Evolutionary conservation across 176 grass and related monocot genomes (phyloP).

Genomic region (Puccinellia tenuiflora): DNA sequence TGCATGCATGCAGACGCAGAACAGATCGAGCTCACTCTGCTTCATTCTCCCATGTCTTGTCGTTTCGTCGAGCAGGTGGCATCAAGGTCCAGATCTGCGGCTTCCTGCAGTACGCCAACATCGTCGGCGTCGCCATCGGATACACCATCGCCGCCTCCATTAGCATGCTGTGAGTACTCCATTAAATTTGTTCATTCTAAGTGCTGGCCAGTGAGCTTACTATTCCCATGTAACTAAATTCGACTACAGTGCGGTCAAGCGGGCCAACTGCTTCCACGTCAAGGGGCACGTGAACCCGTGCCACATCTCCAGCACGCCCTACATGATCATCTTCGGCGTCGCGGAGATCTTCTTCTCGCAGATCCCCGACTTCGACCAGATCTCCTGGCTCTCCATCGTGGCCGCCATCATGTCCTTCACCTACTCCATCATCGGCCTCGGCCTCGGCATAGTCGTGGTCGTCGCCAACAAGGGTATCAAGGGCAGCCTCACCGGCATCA

Average conservation of each 20-base stretch:
- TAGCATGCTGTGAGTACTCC: conserved; percentile 81
- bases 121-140: conserved; percentile 94
- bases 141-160: conserved; percentile 98
- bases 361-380: conserved; percentile 94
- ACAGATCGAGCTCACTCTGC: conserved; percentile 10
- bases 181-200: neutral
- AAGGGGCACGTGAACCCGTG: conserved; percentile 66
- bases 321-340: conserved; percentile 95
- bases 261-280: conserved; percentile 79
- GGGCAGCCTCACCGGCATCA: conserved; percentile 91
- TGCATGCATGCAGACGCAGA: neutral
- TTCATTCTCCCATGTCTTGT: neutral
- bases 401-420: conserved; percentile 97
- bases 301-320: conserved; percentile 66
- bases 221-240: neutral
- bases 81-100: conserved; percentile 91
- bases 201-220: neutral
- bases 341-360: conserved; percentile 85
- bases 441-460: conserved; percentile 74
- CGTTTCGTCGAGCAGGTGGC: conserved; percentile 58
- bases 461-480: conserved; percentile 56
- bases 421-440: conserved; percentile 80
- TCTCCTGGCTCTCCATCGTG: conserved; percentile 88
- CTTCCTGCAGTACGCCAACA: conserved; percentile 88
- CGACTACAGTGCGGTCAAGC: conserved; percentile 67